phyloP scores from a whole-genome alignment of 1,284 basidiomycete species.

The Inonotus hispidus region DNA sequence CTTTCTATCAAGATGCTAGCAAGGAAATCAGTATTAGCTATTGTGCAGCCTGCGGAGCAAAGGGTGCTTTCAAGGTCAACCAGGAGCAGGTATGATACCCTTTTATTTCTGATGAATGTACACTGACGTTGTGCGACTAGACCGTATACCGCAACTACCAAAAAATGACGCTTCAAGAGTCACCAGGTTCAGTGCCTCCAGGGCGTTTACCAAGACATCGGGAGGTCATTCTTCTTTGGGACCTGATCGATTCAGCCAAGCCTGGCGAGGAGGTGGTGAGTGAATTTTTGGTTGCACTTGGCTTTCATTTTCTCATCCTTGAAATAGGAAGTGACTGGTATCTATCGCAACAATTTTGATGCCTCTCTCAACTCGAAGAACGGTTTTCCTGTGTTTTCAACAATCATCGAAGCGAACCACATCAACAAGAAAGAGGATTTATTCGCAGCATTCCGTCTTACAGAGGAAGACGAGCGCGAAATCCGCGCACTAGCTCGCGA shows the following conservation, averaged over 20 bases:
- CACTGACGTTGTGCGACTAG: slow-evolving; percentile 36
- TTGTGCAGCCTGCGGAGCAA: slow-evolving; percentile 90
- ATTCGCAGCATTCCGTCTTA: slow-evolving; percentile 93
- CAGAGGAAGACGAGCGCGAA: slow-evolving; percentile 93
- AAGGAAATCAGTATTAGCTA: slow-evolving; percentile 93
- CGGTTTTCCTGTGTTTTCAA: slow-evolving; percentile 98
- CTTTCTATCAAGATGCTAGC: slow-evolving; percentile 96
- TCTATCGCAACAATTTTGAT: slow-evolving; percentile 99
- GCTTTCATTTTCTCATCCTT: slow-evolving; percentile 18
- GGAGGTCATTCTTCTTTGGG: slow-evolving; percentile 96
- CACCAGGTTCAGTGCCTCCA: slow-evolving; percentile 96
- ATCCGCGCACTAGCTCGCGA: slow-evolving; percentile 86
- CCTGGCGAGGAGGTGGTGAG: slow-evolving; percentile 96
- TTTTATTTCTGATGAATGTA: background rate
- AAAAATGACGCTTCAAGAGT: slow-evolving; percentile 98
- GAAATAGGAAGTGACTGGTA: slow-evolving; percentile 85
- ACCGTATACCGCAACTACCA: slow-evolving; percentile 99
- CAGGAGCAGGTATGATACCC: slow-evolving; percentile 74
- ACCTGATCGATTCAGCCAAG: slow-evolving; percentile 96
- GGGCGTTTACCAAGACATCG: slow-evolving; percentile 95
- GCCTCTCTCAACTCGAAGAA: slow-evolving; percentile 98
- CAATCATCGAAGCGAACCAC: slow-evolving; percentile 96
- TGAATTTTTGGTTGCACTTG: slow-evolving; percentile 19
- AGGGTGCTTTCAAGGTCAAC: slow-evolving; percentile 95
- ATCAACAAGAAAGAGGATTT: slow-evolving; percentile 95